Evolutionary conservation across 805 yeast genomes (phyloP).

Genomic region (Jamesozyma spencerorum): DNA sequence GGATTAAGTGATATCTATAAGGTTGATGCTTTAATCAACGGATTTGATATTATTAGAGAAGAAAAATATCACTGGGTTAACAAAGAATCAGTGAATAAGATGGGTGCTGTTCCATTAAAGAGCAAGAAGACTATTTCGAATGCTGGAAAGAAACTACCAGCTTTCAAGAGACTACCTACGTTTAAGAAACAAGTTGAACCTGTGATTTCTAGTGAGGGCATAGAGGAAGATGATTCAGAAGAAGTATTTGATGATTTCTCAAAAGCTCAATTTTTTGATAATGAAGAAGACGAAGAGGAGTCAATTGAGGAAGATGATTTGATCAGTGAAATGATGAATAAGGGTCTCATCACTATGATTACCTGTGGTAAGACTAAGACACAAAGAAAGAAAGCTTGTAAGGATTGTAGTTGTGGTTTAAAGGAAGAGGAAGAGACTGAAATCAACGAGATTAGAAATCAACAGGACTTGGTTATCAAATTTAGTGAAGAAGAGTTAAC

Average conservation of each 20-base stretch:
- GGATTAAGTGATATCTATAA: conserved; percentile 39
- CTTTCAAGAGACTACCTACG: conserved; percentile 25
- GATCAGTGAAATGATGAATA: conserved; percentile 29
- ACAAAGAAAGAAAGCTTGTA: conserved; percentile 74
- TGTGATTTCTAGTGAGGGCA: conserved; percentile 29
- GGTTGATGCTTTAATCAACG: conserved; percentile 57
- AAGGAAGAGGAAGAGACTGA: conserved; percentile 76
- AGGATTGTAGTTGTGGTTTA: conserved; percentile 95
- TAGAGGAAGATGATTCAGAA: conserved; percentile 32
- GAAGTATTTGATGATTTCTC: conserved; percentile 34
- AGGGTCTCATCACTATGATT: conserved; percentile 16
- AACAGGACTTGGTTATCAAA: conserved; percentile 34
- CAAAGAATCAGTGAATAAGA: conserved; percentile 33
- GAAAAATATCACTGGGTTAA: conserved; percentile 45
- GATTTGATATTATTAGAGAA: conserved; percentile 36
- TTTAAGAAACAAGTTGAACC: conserved; percentile 15
- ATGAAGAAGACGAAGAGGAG: conserved; percentile 37
- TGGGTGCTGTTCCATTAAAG: conserved; percentile 27
- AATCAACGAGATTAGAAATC: conserved; percentile 21
- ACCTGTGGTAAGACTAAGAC: conserved; percentile 27
- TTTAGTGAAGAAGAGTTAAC: conserved; percentile 56
- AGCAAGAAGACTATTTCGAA: conserved; percentile 12
- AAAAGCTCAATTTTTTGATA: conserved; percentile 47
- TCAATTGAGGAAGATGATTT: conserved; percentile 52
- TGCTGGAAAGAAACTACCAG: conserved; percentile 10